Percentiles rank a stretch among this genome's conserved stretches.
Evolutionary conservation across 2,329 filamentous ascomycete genomes (phyloP).

Genomic region (Botrytis paeoniae): DNA sequence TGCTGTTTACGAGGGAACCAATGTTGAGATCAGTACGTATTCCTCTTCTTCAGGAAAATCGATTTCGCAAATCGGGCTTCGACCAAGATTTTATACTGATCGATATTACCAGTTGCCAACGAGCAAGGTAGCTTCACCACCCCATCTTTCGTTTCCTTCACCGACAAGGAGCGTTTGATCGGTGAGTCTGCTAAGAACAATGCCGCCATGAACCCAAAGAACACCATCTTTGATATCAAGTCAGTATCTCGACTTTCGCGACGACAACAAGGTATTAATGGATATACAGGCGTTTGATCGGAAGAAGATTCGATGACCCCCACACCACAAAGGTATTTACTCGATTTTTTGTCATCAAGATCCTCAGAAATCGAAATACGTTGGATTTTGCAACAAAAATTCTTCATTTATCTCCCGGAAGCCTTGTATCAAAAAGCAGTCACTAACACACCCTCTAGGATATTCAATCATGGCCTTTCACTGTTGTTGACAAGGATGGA

Average conservation of each 20-base stretch:
- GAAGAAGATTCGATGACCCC: conserved; percentile 89
- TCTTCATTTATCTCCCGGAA: neutral
- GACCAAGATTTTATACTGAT: conserved; percentile 5
- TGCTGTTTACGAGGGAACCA: conserved; percentile 98
- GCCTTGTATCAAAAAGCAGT: neutral
- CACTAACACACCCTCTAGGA: neutral
- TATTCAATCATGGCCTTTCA: conserved; percentile 98
- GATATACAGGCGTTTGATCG: conserved; percentile 80
- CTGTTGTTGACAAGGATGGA: conserved; percentile 85
- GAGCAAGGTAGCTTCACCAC: conserved; percentile 99
- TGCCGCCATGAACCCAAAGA: conserved; percentile 97
- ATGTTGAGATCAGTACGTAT: conserved; percentile 77
- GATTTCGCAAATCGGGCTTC: neutral
- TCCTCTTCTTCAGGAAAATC: neutral
- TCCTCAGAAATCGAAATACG: too few relatives aligned
- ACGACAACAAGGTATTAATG: conserved; percentile 21
- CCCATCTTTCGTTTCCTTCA: conserved; percentile 98
- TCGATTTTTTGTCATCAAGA: neutral
- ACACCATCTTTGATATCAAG: conserved; percentile 99
- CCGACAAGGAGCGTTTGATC: conserved; percentile 96
- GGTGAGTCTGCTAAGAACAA: conserved; percentile 99
- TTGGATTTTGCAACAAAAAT: neutral
- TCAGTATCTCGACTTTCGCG: conserved; percentile 47
- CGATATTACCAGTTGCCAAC: conserved; percentile 65
- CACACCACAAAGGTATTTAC: conserved; percentile 83